phyloP scores from a whole-genome alignment of 106 monocot species.

The Iris macrosiphon region DNA sequence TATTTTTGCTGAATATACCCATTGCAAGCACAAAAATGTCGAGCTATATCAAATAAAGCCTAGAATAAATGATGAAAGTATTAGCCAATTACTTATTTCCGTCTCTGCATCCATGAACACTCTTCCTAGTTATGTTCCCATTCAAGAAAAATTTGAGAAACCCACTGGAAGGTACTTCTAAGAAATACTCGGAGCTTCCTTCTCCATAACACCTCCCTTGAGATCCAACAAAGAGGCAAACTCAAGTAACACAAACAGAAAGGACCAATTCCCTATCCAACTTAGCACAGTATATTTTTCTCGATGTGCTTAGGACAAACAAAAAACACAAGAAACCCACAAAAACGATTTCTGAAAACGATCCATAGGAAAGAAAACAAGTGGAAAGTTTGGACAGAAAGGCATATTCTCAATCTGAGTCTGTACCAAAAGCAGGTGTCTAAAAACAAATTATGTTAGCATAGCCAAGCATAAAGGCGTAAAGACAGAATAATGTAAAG shows the following conservation, averaged over 20 bases:
- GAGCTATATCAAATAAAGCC: too few species aligned
- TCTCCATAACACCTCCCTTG: not conserved
- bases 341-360: not conserved
- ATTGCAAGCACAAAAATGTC: too few species aligned
- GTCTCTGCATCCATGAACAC: constrained; percentile 3
- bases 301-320: not conserved
- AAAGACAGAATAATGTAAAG: constrained; percentile 20
- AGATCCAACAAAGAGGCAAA: not conserved
- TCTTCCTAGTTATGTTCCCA: not conserved
- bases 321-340: not conserved
- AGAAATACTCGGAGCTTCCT: not conserved
- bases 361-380: not conserved
- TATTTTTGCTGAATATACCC: too few species aligned
- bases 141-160: not conserved
- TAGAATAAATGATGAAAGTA: constrained; percentile 3
- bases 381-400: not conserved
- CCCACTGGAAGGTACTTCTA: not conserved
- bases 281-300: not conserved
- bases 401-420: constrained; percentile 12
- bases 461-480: constrained; percentile 11
- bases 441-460: not conserved
- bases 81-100: not conserved
- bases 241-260: not conserved
- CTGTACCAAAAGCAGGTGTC: not conserved
- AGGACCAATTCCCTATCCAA: constrained; percentile 4